Evolutionary conservation across 805 yeast genomes (phyloP).

Genomic region (Cyberlindnera maclurae): DNA sequence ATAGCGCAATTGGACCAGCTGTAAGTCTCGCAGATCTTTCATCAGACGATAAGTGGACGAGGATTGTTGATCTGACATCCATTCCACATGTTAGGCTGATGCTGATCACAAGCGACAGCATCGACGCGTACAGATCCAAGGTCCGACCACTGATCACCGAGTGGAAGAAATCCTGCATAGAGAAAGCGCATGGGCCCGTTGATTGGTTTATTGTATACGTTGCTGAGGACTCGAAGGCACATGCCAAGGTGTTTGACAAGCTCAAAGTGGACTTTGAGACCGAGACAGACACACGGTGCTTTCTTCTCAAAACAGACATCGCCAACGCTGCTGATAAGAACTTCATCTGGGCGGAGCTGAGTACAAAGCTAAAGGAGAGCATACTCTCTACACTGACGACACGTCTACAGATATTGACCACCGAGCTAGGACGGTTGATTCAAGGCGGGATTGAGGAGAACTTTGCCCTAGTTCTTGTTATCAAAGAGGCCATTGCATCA

Average conservation of each 20-base stretch:
- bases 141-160: conserved; percentile 76
- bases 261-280: conserved; percentile 42
- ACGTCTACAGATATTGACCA: conserved; percentile 27
- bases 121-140: conserved; percentile 71
- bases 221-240: conserved; percentile 32
- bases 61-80: conserved; percentile 6
- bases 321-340: conserved; percentile 27
- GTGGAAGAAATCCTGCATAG: conserved; percentile 53
- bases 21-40: not conserved
- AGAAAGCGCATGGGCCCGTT: conserved; percentile 36
- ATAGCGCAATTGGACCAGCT: conserved; percentile 3
- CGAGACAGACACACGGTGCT: conserved; percentile 24
- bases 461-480: conserved; percentile 5
- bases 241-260: conserved; percentile 46
- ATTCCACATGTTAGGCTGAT: conserved; percentile 58
- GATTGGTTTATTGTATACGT: conserved; percentile 59
- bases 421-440: not conserved
- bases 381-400: conserved; percentile 46
- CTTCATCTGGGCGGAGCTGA: conserved; percentile 46
- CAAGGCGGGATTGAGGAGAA: conserved; percentile 1
- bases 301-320: conserved; percentile 27
- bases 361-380: conserved; percentile 39
- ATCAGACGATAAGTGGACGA: not conserved
- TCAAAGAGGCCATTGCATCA: conserved; percentile 44
- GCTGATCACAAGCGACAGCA: conserved; percentile 55